Base-by-base conservation (phyloP, 202 grass and related monocot genomes). In the Setaria viridis region DNA sequence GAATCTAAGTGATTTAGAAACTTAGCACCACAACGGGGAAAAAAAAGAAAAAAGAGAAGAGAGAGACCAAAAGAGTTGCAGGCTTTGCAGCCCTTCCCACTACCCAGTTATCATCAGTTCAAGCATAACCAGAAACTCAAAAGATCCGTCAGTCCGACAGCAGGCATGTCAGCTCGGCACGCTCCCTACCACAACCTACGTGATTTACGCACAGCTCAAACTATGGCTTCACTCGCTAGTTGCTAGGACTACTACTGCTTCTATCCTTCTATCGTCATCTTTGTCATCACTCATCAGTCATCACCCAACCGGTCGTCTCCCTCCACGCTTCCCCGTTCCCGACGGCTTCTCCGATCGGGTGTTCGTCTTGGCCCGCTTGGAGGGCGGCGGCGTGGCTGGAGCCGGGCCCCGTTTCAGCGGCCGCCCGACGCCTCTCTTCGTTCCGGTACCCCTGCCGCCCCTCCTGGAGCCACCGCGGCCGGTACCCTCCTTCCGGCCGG, bases 331-430 rank as follows among this genome's bases (percentile, higher is more conserved):
- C 0, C 54, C 25, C 85, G 85, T 79, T 47, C 83, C 46, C 17
- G 88, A 30, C 13, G 86, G n/a, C 54, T 67, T 82, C 43, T 88
- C 78, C 68, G 88, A 69, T 30, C 85, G 72, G 66, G 80, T 62
- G 78, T 69, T 90, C 47, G 89, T 94, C 87, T 86, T 95, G 16
- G 89, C 80, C 79, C 88, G 84, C 91, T 99, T 99, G n/a, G 93
- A 35, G 9, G 86, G 78, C n/a, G 88, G 88, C 1, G 91, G 82
- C 7, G 86, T 86, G 14, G 78, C 25, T 1, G 91, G 90, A 1
- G 77, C 53, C 1, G 84, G 66, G 2, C 74, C 76, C 32, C 91
- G 89, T 57, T 99, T 99, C 57, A 78, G 77, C 2, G 96, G 96
- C 43, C 96, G 89, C 2, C 96, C 96, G 8, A 93, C 93, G 42